Evolutionary conservation across 495 filamentous ascomycete genomes (phyloP).

Genomic region (Xylaria flabelliformis): DNA sequence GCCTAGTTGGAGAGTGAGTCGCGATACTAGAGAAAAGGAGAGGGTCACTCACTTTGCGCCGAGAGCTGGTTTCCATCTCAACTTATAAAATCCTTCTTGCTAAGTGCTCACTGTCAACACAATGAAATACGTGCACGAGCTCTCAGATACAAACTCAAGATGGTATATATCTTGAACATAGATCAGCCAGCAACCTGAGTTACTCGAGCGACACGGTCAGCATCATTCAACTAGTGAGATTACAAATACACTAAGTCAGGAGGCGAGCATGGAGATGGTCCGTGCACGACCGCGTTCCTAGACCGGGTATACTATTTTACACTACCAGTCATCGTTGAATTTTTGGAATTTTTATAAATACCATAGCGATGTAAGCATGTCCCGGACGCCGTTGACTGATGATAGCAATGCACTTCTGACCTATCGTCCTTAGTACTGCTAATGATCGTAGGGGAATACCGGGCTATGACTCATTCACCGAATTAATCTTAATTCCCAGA

Average conservation of each 20-base stretch:
- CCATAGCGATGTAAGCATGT: not conserved
- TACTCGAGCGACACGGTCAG: not conserved
- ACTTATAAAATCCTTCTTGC: not conserved
- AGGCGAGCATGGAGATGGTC: not conserved
- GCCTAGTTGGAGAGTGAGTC: slow-evolving; percentile 17
- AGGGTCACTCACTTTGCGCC: slow-evolving; percentile 32
- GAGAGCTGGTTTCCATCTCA: slow-evolving; percentile 38
- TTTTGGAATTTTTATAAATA: too few species aligned
- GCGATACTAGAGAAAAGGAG: not conserved
- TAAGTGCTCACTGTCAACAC: not conserved
- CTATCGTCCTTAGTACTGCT: not conserved
- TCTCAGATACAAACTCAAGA: not conserved
- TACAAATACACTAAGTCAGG: not conserved
- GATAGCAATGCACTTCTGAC: not conserved
- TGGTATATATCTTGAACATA: not conserved
- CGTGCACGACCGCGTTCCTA: not conserved
- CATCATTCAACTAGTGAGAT: not conserved
- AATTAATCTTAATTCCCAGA: not conserved
- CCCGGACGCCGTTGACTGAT: not conserved
- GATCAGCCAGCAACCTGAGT: not conserved
- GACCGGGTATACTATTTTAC: not conserved
- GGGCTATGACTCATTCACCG: not conserved
- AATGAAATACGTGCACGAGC: not conserved
- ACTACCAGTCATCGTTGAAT: too few species aligned
- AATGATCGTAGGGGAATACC: not conserved